Base-by-base conservation (phyloP, 768 basidiomycete genomes). In the Fomitopsis pulvina region DNA sequence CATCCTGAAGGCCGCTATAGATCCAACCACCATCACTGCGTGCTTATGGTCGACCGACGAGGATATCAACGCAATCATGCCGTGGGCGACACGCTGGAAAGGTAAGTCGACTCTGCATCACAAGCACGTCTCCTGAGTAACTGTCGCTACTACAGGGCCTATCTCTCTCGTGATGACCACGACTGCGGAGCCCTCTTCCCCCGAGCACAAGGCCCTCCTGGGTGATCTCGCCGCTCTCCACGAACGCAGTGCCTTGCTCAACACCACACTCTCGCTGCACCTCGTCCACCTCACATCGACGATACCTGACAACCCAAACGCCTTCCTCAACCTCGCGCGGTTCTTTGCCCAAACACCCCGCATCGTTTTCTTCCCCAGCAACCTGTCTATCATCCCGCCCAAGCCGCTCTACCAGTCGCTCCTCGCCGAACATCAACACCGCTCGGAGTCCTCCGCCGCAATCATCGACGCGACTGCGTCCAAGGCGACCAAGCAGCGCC, bases 291-390 rank as follows among this genome's bases (percentile, higher is more conserved):
- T 74, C 28, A 55, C 61, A n/a, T 61, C 68, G 12, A 45, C 61
- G n/a, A 60, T 62, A 2, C 63, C 74, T 10, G 61, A 50, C 10
- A 68, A 68, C 7, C 72, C 77, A 12, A 84, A 83, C 52, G 59
- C 68, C 16, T 80, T 77, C 56, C 68, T 85, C 21, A 85, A 85
- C 59, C 60, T 85, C 27, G 83, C 82, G 1, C 70, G 81, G n/a
- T 63, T 83, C 43, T 77, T 83, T 58, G 71, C 82, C 7, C 67
- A 55, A 9, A 79, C 80, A 8, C 59, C 68, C 0, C 61, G 60
- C 34, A 71, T 78, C 16, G 62, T 80, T 42, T 60, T 85, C 44
- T 76, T 81, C 51, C 83, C 83, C 26, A 73, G 66, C 20, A 60
- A 70, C 59, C 50, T 72, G 45, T 65, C 68, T 46, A 29, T 47